Conservation (phyloP, 2,329 filamentous ascomycete species). For the Lachnellula arida region DNA sequence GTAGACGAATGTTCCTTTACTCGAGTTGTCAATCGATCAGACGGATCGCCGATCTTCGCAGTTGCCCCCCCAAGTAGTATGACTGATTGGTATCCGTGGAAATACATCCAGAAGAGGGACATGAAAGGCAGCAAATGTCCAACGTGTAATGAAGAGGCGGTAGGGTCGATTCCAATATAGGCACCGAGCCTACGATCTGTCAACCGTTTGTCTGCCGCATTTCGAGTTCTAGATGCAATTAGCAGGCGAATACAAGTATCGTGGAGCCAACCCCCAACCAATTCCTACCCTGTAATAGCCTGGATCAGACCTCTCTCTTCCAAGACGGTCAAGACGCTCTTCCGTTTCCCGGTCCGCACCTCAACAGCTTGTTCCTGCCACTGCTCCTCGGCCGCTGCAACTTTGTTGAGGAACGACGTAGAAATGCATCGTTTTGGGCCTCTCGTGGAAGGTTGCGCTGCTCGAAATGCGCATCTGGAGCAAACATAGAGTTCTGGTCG, state of each 20-base stretch:
- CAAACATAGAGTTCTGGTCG: slow-evolving; percentile 26
- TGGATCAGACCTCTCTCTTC: slow-evolving; percentile 71
- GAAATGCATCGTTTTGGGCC: slow-evolving; percentile 25
- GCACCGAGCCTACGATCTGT: slow-evolving; percentile 61
- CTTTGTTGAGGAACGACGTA: slow-evolving; percentile 34
- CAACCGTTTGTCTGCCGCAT: slow-evolving; percentile 59
- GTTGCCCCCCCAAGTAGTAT: slow-evolving; percentile 71
- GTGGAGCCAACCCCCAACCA: background rate
- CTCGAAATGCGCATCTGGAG: slow-evolving; percentile 27
- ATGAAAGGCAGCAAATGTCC: slow-evolving; percentile 79
- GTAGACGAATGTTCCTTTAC: slow-evolving; percentile 47
- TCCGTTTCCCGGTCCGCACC: slow-evolving; percentile 46
- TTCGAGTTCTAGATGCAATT: slow-evolving; percentile 31
- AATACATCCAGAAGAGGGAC: slow-evolving; percentile 79
- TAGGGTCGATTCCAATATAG: slow-evolving; percentile 81
- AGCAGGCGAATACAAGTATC: slow-evolving; percentile 4
- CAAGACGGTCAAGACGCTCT: slow-evolving; percentile 58
- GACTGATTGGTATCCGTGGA: slow-evolving; percentile 65
- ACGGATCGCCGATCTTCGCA: slow-evolving; percentile 74
- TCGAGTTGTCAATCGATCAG: slow-evolving; percentile 60
- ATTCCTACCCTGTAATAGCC: slow-evolving; percentile 64
- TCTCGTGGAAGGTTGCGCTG: slow-evolving; percentile 12
- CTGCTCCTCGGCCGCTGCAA: slow-evolving; percentile 28
- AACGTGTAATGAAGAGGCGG: slow-evolving; percentile 72
- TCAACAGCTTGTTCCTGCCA: slow-evolving; percentile 46